Evolutionary conservation across 441 rosid species (phyloP).

Genomic region (Hura crepitans): DNA sequence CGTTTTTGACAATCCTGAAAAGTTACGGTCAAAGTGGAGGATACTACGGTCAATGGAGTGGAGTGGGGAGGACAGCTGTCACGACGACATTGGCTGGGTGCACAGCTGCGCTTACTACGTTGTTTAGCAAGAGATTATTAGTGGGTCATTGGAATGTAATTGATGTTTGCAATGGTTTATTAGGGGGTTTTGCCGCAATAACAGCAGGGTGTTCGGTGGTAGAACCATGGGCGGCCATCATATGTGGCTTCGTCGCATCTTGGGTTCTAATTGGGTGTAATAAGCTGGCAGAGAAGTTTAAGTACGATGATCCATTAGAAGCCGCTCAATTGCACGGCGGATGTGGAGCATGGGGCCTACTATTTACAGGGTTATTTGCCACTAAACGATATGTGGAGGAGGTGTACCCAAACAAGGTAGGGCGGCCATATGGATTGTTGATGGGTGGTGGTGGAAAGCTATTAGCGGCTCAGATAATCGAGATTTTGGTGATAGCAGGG

Average conservation of each 20-base stretch:
- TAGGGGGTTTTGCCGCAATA: conserved; percentile 82
- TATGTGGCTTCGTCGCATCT: conserved; percentile 70
- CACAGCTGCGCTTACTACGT: conserved; percentile 72
- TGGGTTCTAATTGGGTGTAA: conserved; percentile 61
- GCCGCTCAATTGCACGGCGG: conserved; percentile 88
- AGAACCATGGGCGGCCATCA: conserved; percentile 83
- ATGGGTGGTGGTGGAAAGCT: conserved; percentile 85
- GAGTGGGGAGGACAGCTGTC: conserved; percentile 69
- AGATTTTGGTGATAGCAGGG: conserved; percentile 57
- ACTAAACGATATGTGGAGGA: conserved; percentile 45
- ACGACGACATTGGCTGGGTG: conserved; percentile 80
- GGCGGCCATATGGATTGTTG: conserved; percentile 48
- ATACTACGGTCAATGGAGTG: conserved; percentile 79
- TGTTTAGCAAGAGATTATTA: conserved; percentile 56
- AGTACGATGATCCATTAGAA: conserved; percentile 70
- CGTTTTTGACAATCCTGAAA: conserved; percentile 47
- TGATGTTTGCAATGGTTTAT: conserved; percentile 74
- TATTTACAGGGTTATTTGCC: conserved; percentile 74
- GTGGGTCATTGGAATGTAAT: conserved; percentile 78
- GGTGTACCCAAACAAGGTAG: conserved; percentile 38
- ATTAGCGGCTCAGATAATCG: conserved; percentile 62
- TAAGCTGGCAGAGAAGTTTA: conserved; percentile 50
- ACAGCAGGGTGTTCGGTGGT: conserved; percentile 78
- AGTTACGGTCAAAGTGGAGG: conserved; percentile 36
- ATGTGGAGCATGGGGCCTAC: conserved; percentile 77